Percentiles rank a stretch among this genome's conserved stretches.
Conservation (phyloP, 768 basidiomycete genomes). For the Sporobolomyces pararoseus region DNA sequence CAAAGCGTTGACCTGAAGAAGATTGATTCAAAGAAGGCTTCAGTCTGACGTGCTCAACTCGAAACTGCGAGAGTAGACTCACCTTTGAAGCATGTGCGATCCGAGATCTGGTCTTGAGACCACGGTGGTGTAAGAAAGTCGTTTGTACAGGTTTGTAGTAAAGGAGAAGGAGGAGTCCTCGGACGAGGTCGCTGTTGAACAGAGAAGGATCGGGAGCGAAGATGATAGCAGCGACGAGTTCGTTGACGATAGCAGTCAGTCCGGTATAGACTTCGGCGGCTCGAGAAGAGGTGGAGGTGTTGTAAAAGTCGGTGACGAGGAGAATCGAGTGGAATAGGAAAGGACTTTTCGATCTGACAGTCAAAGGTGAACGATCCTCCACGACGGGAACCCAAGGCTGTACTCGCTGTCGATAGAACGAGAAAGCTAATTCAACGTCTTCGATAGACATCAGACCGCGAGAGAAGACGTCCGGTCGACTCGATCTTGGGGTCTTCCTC, state of each 20-base stretch:
- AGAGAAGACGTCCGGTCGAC: conserved; percentile 24
- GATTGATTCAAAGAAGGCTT: too few species aligned
- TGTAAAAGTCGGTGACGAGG: conserved; percentile 41
- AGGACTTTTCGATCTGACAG: conserved; percentile 21
- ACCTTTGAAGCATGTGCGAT: conserved; percentile 33
- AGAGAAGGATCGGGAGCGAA: conserved; percentile 24
- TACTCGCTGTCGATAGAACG: conserved; percentile 33
- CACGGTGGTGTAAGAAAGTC: not conserved
- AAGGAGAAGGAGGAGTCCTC: conserved; percentile 31
- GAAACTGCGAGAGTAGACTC: too few species aligned
- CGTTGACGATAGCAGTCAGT: conserved; percentile 31
- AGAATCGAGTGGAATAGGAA: conserved; percentile 39
- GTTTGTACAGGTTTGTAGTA: conserved; percentile 38
- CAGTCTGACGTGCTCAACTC: too few species aligned
- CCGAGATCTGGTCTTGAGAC: conserved; percentile 12
- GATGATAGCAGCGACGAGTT: conserved; percentile 17
- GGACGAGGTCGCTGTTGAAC: conserved; percentile 27
- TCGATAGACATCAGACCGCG: conserved; percentile 30
- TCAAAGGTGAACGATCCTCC: conserved; percentile 8
- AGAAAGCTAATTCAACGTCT: conserved; percentile 30
- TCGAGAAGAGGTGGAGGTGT: conserved; percentile 23
- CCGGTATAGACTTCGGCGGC: conserved; percentile 36
- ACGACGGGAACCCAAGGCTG: conserved; percentile 33
- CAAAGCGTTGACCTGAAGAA: conserved; percentile 40
- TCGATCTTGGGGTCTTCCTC: conserved; percentile 12